Conservation (phyloP, 805 yeast genomes). For the Metschnikowia shivogae region DNA sequence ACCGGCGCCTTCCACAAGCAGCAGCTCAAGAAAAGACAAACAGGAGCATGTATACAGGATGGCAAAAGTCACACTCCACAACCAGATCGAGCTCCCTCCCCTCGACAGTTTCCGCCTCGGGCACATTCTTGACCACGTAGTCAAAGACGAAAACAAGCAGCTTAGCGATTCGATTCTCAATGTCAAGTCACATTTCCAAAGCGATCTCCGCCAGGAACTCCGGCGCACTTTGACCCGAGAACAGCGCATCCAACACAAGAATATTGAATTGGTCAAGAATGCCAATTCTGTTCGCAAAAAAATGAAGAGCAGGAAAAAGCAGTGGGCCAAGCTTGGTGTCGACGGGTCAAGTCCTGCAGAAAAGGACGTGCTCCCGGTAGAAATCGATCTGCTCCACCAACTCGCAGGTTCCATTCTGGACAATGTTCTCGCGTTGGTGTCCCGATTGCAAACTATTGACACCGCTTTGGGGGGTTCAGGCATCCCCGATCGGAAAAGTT, state of each 20-base stretch:
- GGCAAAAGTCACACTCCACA: conserved; percentile 8
- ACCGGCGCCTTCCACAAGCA: too few species aligned
- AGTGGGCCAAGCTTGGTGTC: background rate
- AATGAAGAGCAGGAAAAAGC: background rate
- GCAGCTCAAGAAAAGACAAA: too few species aligned
- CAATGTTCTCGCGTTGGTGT: conserved; percentile 3
- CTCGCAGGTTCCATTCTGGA: background rate
- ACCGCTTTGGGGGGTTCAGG: conserved; percentile 5
- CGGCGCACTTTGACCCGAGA: conserved; percentile 32
- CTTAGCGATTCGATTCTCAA: conserved; percentile 26
- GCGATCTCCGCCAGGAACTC: conserved; percentile 34
- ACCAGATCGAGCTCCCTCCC: conserved; percentile 14
- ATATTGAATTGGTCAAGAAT: conserved; percentile 32
- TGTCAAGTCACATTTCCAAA: conserved; percentile 31
- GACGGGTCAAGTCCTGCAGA: background rate
- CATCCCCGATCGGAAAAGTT: conserved; percentile 6
- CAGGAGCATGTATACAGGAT: background rate
- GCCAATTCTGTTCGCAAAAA: background rate
- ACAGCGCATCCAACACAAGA: conserved; percentile 39
- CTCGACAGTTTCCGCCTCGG: conserved; percentile 30
- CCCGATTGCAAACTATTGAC: conserved; percentile 7
- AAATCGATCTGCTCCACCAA: background rate
- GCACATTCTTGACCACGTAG: conserved; percentile 22
- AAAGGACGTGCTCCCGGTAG: background rate
- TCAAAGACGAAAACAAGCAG: conserved; percentile 27